A percentile compares a stretch with the other conserved stretches of the same genome.
phyloP scores from a whole-genome alignment of 2,329 filamentous ascomycete species.

The Pseudogymnoascus sp. region DNA sequence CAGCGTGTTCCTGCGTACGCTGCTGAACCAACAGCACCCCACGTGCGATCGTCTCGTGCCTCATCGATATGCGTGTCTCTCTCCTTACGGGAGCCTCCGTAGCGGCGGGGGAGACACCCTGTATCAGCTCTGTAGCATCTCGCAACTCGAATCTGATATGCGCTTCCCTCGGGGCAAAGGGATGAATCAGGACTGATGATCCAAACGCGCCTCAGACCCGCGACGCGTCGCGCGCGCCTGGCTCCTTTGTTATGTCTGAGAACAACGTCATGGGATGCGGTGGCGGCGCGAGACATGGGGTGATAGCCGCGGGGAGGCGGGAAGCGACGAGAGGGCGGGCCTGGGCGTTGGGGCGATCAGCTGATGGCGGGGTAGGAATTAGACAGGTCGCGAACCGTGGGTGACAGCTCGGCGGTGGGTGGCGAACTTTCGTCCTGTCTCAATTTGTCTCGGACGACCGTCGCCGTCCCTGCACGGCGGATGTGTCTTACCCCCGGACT shows the following conservation, averaged over 20 bases:
- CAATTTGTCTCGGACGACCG: not conserved
- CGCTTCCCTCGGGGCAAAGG: not conserved
- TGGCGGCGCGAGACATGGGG: not conserved
- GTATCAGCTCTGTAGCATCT: not conserved
- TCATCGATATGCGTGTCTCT: not conserved
- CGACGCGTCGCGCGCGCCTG: not conserved
- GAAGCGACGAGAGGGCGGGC: not conserved
- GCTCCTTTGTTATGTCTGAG: not conserved
- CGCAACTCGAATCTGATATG: too few relatives aligned
- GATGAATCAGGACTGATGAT: not conserved
- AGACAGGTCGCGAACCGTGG: not conserved
- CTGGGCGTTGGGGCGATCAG: not conserved
- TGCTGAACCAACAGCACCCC: not conserved
- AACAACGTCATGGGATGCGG: not conserved
- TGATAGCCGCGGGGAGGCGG: not conserved
- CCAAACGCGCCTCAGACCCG: not conserved
- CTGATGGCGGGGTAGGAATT: not conserved
- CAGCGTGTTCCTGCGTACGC: not conserved
- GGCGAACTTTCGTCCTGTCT: not conserved
- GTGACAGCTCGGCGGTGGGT: not conserved
- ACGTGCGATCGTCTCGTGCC: constrained; percentile 1
- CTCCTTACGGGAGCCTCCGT: not conserved
- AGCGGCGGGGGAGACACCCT: not conserved
- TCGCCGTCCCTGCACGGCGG: constrained; percentile 2
- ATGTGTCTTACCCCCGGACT: constrained; percentile 3